Conservation (phyloP, 768 basidiomycete genomes). For the Cystoderma amianthinum region DNA sequence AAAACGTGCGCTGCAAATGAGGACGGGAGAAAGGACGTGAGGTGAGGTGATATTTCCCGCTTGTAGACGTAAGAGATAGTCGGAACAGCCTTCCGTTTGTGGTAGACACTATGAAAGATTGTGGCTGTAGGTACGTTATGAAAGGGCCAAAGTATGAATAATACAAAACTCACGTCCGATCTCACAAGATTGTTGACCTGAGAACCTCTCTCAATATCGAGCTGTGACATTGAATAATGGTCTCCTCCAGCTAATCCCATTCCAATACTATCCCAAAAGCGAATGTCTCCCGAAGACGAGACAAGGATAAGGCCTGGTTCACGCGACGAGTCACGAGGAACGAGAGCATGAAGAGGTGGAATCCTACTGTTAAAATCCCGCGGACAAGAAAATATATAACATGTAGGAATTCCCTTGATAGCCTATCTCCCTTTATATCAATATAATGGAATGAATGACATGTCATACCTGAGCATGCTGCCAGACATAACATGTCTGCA, state of each 20-base stretch:
- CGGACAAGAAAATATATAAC: constrained; percentile 79
- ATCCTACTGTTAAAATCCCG: constrained; percentile 26
- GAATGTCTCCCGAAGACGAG: constrained; percentile 61
- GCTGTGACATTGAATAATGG: constrained; percentile 42
- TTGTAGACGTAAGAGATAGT: constrained; percentile 55
- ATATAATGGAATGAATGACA: not conserved
- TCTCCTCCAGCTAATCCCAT: constrained; percentile 80
- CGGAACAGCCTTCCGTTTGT: constrained; percentile 62
- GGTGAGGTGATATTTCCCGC: constrained; percentile 59
- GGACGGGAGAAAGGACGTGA: constrained; percentile 56
- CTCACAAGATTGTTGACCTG: constrained; percentile 61
- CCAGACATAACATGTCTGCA: constrained; percentile 78
- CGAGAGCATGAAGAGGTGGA: constrained; percentile 54
- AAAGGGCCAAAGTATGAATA: constrained; percentile 4
- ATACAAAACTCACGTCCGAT: constrained; percentile 42
- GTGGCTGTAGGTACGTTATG: constrained; percentile 29
- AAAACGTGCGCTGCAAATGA: constrained; percentile 33
- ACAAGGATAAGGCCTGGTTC: constrained; percentile 87
- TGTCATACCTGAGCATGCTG: constrained; percentile 59
- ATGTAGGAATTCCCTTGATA: constrained; percentile 67
- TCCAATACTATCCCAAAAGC: constrained; percentile 86
- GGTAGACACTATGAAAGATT: constrained; percentile 65
- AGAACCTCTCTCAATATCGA: constrained; percentile 49
- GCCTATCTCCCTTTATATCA: constrained; percentile 23
- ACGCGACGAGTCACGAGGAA: constrained; percentile 57